Percentiles rank a stretch among this genome's conserved stretches.
Evolutionary conservation across 306 rosid species (phyloP).

Genomic region (Trifolium repens): DNA sequence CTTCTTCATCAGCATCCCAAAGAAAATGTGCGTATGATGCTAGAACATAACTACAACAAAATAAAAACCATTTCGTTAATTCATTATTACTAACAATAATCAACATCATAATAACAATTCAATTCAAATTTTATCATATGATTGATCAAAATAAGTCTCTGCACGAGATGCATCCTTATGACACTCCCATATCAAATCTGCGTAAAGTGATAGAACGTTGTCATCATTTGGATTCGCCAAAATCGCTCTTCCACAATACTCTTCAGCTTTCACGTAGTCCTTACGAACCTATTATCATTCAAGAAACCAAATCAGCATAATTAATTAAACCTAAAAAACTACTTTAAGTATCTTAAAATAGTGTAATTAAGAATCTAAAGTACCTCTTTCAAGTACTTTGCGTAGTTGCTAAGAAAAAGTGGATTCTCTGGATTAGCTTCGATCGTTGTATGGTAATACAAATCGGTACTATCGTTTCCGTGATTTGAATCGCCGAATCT

Average conservation of each 20-base stretch:
- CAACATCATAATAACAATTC: not conserved
- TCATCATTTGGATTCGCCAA: conserved; percentile 78
- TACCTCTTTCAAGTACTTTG: too few relatives aligned
- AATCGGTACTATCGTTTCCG: too few relatives aligned
- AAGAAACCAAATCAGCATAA: conserved; percentile 16
- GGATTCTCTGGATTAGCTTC: too few relatives aligned
- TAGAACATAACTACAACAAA: conserved; percentile 71
- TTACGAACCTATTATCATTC: conserved; percentile 54
- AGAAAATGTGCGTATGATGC: conserved; percentile 88
- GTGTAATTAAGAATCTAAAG: not conserved
- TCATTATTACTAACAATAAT: conserved; percentile 20
- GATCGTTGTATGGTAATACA: too few relatives aligned
- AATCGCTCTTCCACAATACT: conserved; percentile 87
- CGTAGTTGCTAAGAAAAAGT: too few relatives aligned
- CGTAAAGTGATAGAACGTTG: conserved; percentile 66
- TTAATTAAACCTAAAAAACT: not conserved
- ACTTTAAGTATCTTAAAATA: not conserved
- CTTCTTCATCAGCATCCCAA: conserved; percentile 87
- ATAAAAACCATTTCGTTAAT: conserved; percentile 29
- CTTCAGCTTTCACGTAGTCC: conserved; percentile 76
- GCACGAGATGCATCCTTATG: conserved; percentile 79
- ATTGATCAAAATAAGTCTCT: conserved; percentile 62
- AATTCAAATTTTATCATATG: not conserved
- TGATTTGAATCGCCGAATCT: conserved; percentile 61
- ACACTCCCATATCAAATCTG: conserved; percentile 77